Evolutionary conservation across 371 early-diverging fungal species (phyloP), one percentile per base, ranked within the genome.

Genomic region (Mucor saturninus): DNA sequence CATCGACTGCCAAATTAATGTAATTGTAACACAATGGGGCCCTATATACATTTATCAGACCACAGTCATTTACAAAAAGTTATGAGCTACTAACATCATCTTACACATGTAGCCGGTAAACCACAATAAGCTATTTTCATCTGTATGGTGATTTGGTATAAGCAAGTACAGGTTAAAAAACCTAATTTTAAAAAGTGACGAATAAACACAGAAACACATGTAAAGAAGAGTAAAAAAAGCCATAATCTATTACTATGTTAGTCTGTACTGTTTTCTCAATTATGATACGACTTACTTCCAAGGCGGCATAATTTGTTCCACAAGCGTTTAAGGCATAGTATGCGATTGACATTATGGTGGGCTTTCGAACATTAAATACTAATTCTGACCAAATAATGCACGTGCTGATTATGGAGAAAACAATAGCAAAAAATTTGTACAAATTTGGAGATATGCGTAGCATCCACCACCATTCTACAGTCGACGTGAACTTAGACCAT

Each of bases 1-100:
- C 58, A 46, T 62, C 52, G 8, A 45, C 54, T 35, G 65, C 86
- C 59, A 95, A 81, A 42, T 92, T 94, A 50, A 96, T 83, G 64
- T 92, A 97, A 71, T 97, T 97, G 79, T 97, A 97, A 65, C 95
- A 94, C 53, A 97, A 83, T 4, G 98, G 97, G 13, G 95, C 93
- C 69, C 87, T 86, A 54, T 35, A 39, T 2, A 11, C 5, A n/a
- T 28, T 37, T 50, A 15, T 49, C 30, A 13, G 28, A 31, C 26
- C 21, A 21, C 3, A 42, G 21, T 1, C 7, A 9, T 35, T 1
- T 50, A 26, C 21, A 26, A 30, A 58, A 26, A 38, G 14, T 21
- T 43, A 11, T 14, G 5, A 38, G 29, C 5, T 29, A 70, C 82
- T 68, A 77, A 86, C 83, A 88, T 91, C 70, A 93, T 81, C 32